These are phyloP conservation scores for Candolleomyces aberdarensis DNA, from an alignment of 768 basidiomycete species.

Conservation along the genomic window DNA sequence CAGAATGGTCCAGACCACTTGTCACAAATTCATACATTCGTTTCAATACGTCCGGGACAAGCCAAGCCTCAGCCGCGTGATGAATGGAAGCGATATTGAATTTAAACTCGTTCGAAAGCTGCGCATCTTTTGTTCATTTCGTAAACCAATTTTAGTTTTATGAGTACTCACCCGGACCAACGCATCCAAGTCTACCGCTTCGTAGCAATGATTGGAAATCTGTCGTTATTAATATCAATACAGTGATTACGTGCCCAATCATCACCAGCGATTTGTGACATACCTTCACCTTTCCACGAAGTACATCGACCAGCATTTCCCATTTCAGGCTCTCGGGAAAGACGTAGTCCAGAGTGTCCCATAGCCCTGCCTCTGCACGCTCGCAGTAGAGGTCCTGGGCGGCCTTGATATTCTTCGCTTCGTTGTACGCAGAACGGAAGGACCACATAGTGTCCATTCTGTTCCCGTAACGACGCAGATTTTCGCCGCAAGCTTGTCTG, in stretches of 20 bases:
- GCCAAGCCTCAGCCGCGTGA: slow-evolving; percentile 86
- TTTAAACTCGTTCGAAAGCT: slow-evolving; percentile 90
- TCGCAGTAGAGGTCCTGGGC: slow-evolving; percentile 72
- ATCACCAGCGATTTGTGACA: not conserved
- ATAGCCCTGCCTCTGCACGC: slow-evolving; percentile 49
- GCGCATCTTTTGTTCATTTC: not conserved
- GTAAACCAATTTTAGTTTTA: not conserved
- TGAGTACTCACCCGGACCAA: slow-evolving; percentile 56
- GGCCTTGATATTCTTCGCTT: slow-evolving; percentile 64
- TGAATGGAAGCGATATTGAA: slow-evolving; percentile 82
- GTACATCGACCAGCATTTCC: slow-evolving; percentile 79
- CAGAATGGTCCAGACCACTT: slow-evolving; percentile 5
- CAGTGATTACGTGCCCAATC: not conserved
- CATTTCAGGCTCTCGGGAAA: slow-evolving; percentile 76
- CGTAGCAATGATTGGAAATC: slow-evolving; percentile 69
- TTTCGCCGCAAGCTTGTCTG: slow-evolving; percentile 65
- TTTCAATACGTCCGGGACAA: slow-evolving; percentile 83
- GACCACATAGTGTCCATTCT: slow-evolving; percentile 82
- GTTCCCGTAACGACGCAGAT: slow-evolving; percentile 42
- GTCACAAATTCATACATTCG: slow-evolving; percentile 45
- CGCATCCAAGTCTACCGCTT: slow-evolving; percentile 69
- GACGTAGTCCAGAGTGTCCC: slow-evolving; percentile 31
- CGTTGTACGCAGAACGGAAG: slow-evolving; percentile 74
- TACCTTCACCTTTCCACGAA: slow-evolving; percentile 85
- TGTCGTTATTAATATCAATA: slow-evolving; percentile 19